These are phyloP conservation scores for Leishmania tarentolae DNA, from an alignment of 208 protist species.

Conservation along the genomic window DNA sequence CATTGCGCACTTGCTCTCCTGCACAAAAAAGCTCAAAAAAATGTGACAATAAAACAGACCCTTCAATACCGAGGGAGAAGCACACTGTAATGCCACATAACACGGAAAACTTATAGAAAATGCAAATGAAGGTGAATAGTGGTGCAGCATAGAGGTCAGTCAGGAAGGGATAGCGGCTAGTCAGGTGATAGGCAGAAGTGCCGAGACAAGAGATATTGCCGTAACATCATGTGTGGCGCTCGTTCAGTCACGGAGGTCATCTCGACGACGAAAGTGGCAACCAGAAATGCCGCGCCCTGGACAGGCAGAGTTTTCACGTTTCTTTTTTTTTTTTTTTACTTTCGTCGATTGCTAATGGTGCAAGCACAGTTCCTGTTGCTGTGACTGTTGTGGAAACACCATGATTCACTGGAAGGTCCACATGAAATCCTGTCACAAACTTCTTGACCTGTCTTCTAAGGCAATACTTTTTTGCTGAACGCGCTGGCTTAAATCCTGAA, in stretches of 20 bases:
- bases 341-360: neutral
- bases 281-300: neutral
- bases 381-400: neutral
- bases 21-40: neutral
- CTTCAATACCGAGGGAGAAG: constrained; percentile 3
- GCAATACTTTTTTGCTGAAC: constrained; percentile 24
- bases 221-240: neutral
- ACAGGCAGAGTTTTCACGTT: neutral
- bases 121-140: neutral
- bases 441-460: constrained; percentile 21
- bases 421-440: neutral
- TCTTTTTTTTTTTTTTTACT: neutral
- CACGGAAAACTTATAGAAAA: neutral
- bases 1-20: constrained; percentile 27
- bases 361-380: neutral
- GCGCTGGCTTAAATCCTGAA: constrained; percentile 29
- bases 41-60: neutral
- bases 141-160: neutral
- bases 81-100: neutral
- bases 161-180: neutral
- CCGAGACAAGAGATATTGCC: neutral
- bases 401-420: neutral
- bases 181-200: neutral
- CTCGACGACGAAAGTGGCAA: neutral
- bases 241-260: neutral